phyloP scores from a whole-genome alignment of 2,329 filamentous ascomycete species.

The Tolypocladium nubicola region DNA sequence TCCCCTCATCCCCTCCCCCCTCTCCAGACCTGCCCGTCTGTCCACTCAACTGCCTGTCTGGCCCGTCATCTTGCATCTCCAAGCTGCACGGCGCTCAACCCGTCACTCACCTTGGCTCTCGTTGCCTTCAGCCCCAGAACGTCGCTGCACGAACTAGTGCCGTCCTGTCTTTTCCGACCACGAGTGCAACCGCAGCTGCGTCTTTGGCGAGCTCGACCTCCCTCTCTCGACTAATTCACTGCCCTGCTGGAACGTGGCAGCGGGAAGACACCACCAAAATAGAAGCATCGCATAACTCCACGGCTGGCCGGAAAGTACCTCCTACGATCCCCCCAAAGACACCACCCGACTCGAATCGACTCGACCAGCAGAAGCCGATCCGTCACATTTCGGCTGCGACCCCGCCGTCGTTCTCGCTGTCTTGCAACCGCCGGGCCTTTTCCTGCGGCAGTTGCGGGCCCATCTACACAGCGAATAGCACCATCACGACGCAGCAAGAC shows the following conservation, averaged over 20 bases:
- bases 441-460: too few species aligned
- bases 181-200: neutral
- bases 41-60: neutral
- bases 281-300: neutral
- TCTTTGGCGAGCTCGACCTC: neutral
- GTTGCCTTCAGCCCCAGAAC: neutral
- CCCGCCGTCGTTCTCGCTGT: neutral
- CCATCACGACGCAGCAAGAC: neutral
- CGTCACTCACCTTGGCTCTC: neutral
- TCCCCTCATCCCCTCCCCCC: neutral
- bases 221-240: neutral
- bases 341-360: neutral
- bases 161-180: slow-evolving; percentile 4
- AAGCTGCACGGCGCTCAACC: slow-evolving; percentile 1
- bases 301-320: neutral
- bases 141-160: slow-evolving; percentile 2
- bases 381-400: neutral
- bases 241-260: neutral
- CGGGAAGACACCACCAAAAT: neutral
- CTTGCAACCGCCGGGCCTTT: neutral
- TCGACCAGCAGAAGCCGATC: neutral
- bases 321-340: neutral
- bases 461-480: neutral
- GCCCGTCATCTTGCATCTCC: neutral
- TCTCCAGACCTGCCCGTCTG: neutral